Percentiles rank a stretch among this genome's conserved stretches.
Evolutionary conservation across 2,329 filamentous ascomycete species (phyloP).

Genomic region (Acrocalymma vagum): DNA sequence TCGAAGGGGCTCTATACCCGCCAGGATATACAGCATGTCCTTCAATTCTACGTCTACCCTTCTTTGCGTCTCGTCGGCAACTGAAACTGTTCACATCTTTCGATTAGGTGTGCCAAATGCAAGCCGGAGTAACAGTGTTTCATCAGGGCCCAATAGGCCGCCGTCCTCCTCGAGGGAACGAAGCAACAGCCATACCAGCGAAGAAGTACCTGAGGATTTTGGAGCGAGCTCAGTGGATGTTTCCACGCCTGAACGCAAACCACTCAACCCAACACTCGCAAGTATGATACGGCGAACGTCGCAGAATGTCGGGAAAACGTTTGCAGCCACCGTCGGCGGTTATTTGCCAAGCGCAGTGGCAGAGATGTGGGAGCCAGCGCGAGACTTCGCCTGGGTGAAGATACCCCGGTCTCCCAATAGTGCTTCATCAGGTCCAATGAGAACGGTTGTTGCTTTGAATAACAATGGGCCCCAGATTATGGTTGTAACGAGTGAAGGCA

Average conservation of each 20-base stretch:
- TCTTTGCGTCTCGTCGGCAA: constrained; percentile 93
- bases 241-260: constrained; percentile 43
- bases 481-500: constrained; percentile 96
- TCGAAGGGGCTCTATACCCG: constrained; percentile 91
- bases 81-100: constrained; percentile 97
- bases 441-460: constrained; percentile 97
- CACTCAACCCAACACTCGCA: constrained; percentile 78
- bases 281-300: constrained; percentile 94
- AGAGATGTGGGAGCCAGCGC: constrained; percentile 95
- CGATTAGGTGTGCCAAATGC: constrained; percentile 64
- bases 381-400: constrained; percentile 97
- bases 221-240: constrained; percentile 45
- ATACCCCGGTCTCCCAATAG: constrained; percentile 71
- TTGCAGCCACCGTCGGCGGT: constrained; percentile 87
- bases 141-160: constrained; percentile 31
- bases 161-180: constrained; percentile 45
- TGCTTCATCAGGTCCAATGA: constrained; percentile 62
- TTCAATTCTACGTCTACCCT: constrained; percentile 95
- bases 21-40: constrained; percentile 97
- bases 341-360: constrained; percentile 94
- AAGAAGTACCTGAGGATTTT: constrained; percentile 51
- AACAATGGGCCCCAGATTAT: constrained; percentile 95
- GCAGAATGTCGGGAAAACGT: constrained; percentile 87
- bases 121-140: constrained; percentile 44
- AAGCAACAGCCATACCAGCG: constrained; percentile 53